These are phyloP conservation scores for Colletotrichum sp. DNA, from an alignment of 2,329 filamentous ascomycete genomes.

Conservation along the genomic window DNA sequence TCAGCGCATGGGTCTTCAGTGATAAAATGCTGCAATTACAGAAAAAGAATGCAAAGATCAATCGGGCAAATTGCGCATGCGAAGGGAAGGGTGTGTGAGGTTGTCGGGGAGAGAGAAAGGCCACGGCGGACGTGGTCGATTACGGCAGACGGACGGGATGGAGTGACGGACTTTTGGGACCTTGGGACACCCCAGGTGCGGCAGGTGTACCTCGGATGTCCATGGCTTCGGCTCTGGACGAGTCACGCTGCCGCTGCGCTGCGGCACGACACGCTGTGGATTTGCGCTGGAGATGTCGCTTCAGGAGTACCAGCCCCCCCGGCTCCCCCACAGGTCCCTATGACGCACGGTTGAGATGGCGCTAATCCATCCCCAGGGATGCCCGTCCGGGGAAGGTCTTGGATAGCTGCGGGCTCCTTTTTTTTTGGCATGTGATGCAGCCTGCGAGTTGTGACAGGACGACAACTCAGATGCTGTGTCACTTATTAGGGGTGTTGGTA, in stretches of 20 bases:
- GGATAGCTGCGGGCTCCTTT: not conserved
- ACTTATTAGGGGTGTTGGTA: not conserved
- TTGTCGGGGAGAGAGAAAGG: not conserved
- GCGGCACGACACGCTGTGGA: not conserved
- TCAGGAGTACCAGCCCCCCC: not conserved
- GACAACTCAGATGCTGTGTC: not conserved
- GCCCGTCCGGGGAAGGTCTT: conserved; percentile 14
- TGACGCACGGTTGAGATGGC: conserved; percentile 11
- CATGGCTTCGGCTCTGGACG: conserved; percentile 13
- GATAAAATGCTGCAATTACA: not conserved
- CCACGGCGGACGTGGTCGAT: not conserved
- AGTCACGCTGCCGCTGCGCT: conserved; percentile 4
- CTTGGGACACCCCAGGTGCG: not conserved
- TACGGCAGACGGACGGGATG: not conserved
- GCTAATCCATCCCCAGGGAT: conserved; percentile 3
- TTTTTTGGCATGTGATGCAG: conserved; percentile 20
- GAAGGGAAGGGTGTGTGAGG: not conserved
- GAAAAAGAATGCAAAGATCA: not conserved
- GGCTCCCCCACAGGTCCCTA: conserved; percentile 18
- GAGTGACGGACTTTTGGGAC: not conserved
- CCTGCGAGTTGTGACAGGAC: conserved; percentile 5
- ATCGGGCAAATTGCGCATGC: not conserved
- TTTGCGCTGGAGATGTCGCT: not conserved
- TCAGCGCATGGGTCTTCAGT: conserved; percentile 2
- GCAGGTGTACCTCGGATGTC: conserved; percentile 15